Base-by-base conservation (phyloP, 768 basidiomycete species). In the Mycena leptocephala region DNA sequence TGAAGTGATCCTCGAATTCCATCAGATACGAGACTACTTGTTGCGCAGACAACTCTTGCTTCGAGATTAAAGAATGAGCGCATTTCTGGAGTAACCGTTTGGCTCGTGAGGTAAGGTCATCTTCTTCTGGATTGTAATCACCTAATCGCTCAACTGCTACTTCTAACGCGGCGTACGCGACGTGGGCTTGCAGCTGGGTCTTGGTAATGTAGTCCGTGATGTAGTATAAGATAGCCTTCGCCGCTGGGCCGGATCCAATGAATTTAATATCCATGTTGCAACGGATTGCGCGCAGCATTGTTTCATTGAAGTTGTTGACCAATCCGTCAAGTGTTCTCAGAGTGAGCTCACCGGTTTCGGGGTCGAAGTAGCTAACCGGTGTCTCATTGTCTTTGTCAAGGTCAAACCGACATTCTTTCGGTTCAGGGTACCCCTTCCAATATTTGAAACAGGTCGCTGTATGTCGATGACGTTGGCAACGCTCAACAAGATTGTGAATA, bases 191-290 rank as follows among this genome's bases (percentile, higher is more conserved):
- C 10, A 84, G 28, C 13, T 79, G 41, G 3, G 72, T 37, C 65
- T 86, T 86, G 0, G 84, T 86, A 5, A 86, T 84, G 53, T 86
- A 86, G 41, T 86, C 86, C 0, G 83, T 86, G 0, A 85, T 79
- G 26, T 86, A 86, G 48, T 79, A 85, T 0, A 86, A 62, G 0
- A 84, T 53, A 0, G 83, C 85, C 64, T 84, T 86, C 0, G 83
- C 83, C 0, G 76, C 74, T 14, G 75, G 69, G 0, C 85, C 84
- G 0, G 82, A 85, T 0, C 79, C 80, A 2, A 67, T 32, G 30
- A 67, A 67, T n/a, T 67, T 67, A 4, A 67, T 67, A 24, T 67
- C 66, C 66, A 67, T 67, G 14, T 85, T 83, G 22, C 58, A 59
- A 75, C 77, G n/a, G 26, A 43, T 22, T 62, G 58, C 58, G 77